Percentiles rank a stretch among this genome's conserved stretches.
phyloP scores from a whole-genome alignment of 345 rosid species.

The Gossypium rotundifolium region DNA sequence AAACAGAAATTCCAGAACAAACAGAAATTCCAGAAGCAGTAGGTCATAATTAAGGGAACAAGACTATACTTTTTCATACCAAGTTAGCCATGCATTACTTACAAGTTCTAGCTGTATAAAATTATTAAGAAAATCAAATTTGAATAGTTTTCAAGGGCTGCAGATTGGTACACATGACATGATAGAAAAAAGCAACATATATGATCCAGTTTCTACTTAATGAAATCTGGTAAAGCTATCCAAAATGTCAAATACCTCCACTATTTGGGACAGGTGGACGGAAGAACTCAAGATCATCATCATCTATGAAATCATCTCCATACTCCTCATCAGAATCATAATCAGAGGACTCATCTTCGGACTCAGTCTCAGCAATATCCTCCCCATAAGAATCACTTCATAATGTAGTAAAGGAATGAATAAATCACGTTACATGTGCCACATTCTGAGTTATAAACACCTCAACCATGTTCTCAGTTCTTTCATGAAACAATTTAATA shows the following conservation, averaged over 20 bases:
- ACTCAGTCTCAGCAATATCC: constrained; percentile 52
- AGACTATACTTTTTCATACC: background rate
- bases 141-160: background rate
- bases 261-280: constrained; percentile 46
- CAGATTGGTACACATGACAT: background rate
- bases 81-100: background rate
- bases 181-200: background rate
- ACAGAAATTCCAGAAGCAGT: background rate
- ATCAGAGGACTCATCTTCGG: constrained; percentile 51
- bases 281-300: constrained; percentile 25
- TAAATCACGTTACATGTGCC: background rate
- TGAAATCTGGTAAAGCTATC: background rate
- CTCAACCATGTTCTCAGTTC: background rate
- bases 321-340: constrained; percentile 59
- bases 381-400: constrained; percentile 56
- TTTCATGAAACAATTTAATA: background rate
- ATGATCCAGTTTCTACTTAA: background rate
- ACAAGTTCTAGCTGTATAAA: background rate
- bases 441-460: background rate
- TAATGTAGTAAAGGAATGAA: constrained; percentile 29
- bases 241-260: constrained; percentile 51
- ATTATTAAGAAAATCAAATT: background rate
- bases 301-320: constrained; percentile 39
- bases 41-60: background rate
- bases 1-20: background rate